Percentiles rank a stretch among this genome's conserved stretches.
phyloP scores from a whole-genome alignment of 2,329 filamentous ascomycete genomes.

The Alternaria postmessia region DNA sequence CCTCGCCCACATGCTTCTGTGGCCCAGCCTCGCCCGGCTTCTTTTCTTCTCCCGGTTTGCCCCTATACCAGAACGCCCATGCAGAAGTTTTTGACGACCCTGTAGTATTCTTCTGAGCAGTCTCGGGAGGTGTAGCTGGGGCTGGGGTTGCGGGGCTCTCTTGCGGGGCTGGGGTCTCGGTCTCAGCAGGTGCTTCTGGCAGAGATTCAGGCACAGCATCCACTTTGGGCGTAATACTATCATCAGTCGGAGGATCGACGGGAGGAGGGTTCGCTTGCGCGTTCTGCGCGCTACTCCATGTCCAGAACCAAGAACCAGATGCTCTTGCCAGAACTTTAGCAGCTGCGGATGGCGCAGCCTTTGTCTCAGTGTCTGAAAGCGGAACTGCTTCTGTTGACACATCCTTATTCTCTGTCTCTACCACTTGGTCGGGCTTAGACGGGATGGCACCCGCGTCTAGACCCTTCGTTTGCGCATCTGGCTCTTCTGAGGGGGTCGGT shows the following conservation, averaged over 20 bases:
- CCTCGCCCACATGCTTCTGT: conserved; percentile 62
- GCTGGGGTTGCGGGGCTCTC: conserved; percentile 11
- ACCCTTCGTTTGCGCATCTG: conserved; percentile 36
- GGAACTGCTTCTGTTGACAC: conserved; percentile 8
- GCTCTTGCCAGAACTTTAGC: conserved; percentile 26
- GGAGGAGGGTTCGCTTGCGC: conserved; percentile 38
- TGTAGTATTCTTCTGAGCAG: conserved; percentile 26
- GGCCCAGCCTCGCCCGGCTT: conserved; percentile 64
- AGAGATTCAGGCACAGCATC: conserved; percentile 18
- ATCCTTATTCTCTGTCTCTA: conserved; percentile 34
- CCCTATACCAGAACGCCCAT: conserved; percentile 83
- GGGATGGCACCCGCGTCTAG: conserved; percentile 21
- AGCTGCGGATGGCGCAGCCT: conserved; percentile 21
- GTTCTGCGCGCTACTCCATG: conserved; percentile 60
- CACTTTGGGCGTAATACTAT: conserved; percentile 14
- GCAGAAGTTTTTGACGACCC: conserved; percentile 65
- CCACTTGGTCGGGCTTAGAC: conserved; percentile 7
- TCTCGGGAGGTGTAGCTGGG: conserved; percentile 17
- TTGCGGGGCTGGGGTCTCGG: conserved; percentile 9
- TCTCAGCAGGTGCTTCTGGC: neutral
- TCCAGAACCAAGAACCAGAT: conserved; percentile 58
- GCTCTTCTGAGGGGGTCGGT: conserved; percentile 46
- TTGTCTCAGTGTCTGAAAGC: conserved; percentile 21
- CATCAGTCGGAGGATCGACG: conserved; percentile 18
- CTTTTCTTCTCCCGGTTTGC: conserved; percentile 60